phyloP scores from a whole-genome alignment of 192 early-diverging fungal species.

The Coemansia aciculifera region DNA sequence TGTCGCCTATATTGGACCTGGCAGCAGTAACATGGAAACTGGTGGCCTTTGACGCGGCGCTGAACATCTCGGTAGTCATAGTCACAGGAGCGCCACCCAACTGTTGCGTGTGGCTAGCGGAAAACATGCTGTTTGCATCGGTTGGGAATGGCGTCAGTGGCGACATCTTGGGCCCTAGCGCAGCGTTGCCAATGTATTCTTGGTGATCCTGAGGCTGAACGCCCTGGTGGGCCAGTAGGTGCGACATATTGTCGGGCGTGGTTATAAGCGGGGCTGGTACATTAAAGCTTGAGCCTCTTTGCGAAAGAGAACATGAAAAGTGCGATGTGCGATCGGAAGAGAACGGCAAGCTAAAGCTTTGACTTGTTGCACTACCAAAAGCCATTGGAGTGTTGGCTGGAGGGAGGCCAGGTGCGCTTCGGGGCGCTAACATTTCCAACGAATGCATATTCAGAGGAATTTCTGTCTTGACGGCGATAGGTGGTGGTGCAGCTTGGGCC shows the following conservation, averaged over 20 bases:
- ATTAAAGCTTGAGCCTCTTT: not conserved
- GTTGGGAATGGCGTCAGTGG: not conserved
- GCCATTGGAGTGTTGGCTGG: not conserved
- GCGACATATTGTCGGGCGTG: constrained; percentile 19
- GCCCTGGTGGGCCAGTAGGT: constrained; percentile 14
- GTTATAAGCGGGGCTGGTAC: constrained; percentile 9
- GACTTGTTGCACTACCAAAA: not conserved
- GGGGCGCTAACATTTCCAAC: not conserved
- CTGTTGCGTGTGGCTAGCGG: not conserved
- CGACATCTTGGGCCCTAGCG: not conserved
- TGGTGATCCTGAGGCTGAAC: constrained; percentile 8
- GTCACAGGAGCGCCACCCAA: not conserved
- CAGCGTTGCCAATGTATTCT: not conserved
- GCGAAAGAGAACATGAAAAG: not conserved
- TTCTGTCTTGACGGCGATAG: not conserved
- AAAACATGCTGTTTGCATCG: not conserved
- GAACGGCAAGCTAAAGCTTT: not conserved
- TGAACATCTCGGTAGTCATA: not conserved
- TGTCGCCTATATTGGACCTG: not conserved
- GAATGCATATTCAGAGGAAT: not conserved
- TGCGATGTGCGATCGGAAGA: not conserved
- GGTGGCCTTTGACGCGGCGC: not conserved
- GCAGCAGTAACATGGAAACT: not conserved
- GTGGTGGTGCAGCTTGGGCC: not conserved
- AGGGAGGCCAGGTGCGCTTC: not conserved